Evolutionary conservation across 768 basidiomycete species (phyloP).

Genomic region (Mycena latifolia): DNA sequence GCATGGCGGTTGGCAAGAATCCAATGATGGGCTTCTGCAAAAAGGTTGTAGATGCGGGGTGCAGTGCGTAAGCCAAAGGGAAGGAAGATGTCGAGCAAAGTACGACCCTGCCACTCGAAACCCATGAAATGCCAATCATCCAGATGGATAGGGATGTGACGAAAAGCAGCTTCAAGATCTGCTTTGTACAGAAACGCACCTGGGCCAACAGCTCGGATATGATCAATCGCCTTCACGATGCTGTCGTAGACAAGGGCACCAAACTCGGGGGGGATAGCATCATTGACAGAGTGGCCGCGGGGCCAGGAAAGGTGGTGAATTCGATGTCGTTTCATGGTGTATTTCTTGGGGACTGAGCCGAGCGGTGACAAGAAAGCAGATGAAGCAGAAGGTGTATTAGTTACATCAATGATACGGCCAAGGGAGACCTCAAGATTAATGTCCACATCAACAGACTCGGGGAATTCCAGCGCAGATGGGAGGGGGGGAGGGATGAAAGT

Average conservation of each 20-base stretch:
- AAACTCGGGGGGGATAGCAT: conserved; percentile 30
- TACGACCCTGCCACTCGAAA: conserved; percentile 6
- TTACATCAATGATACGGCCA: conserved; percentile 26
- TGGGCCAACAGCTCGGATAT: conserved; percentile 2
- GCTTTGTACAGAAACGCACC: conserved; percentile 34
- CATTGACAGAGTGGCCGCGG: conserved; percentile 26
- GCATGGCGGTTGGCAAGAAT: conserved; percentile 10
- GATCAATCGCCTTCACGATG: conserved; percentile 9
- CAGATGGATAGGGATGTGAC: conserved; percentile 14
- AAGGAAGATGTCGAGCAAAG: conserved; percentile 37
- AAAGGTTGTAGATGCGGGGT: conserved; percentile 38
- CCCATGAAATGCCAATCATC: conserved; percentile 16
- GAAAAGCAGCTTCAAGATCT: conserved; percentile 12
- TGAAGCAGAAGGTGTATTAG: conserved; percentile 3
- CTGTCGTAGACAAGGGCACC: conserved; percentile 27
- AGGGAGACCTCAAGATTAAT: conserved; percentile 22
- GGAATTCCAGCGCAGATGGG: conserved; percentile 25
- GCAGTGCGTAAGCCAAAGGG: conserved; percentile 39
- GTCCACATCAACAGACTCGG: conserved; percentile 11
- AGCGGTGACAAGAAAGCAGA: conserved; percentile 25
- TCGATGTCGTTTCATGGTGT: conserved; percentile 20
- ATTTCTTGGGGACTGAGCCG: conserved; percentile 33
- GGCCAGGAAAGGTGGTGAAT: conserved; percentile 37
- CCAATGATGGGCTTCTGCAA: conserved; percentile 21
- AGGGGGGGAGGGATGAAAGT: conserved; percentile 23